phyloP scores from a whole-genome alignment of 2,329 filamentous ascomycete species.

The Paecilomyces variotii region DNA sequence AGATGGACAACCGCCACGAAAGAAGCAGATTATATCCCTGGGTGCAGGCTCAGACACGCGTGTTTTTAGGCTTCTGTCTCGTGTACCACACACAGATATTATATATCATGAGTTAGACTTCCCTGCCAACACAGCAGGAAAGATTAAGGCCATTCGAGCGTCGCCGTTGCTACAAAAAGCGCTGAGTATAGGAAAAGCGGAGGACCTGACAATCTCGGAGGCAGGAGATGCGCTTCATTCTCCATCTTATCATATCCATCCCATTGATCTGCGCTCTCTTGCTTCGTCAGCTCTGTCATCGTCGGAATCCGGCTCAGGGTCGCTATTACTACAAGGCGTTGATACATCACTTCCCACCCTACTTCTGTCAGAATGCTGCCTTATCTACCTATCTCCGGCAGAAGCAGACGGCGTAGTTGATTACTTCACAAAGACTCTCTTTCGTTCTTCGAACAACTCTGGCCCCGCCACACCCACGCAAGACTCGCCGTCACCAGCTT shows the following conservation, averaged over 20 bases:
- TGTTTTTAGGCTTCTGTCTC: constrained; percentile 63
- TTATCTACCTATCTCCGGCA: constrained; percentile 70
- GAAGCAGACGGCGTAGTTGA: constrained; percentile 57
- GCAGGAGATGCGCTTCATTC: constrained; percentile 39
- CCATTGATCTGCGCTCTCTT: constrained; percentile 62
- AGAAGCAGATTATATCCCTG: constrained; percentile 75
- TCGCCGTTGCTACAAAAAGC: constrained; percentile 22
- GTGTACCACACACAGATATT: constrained; percentile 38
- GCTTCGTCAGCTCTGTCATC: background rate
- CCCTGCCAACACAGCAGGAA: constrained; percentile 60
- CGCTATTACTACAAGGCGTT: constrained; percentile 37
- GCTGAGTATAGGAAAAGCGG: constrained; percentile 20
- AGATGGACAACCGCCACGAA: constrained; percentile 14
- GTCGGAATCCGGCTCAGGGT: constrained; percentile 17
- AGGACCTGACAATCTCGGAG: constrained; percentile 28
- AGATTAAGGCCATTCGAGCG: constrained; percentile 43
- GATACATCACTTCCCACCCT: constrained; percentile 63
- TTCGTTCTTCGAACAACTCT: constrained; percentile 26
- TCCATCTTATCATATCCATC: constrained; percentile 47
- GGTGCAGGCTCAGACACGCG: constrained; percentile 92
- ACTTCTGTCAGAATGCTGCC: constrained; percentile 87
- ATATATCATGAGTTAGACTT: constrained; percentile 94
- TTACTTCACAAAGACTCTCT: constrained; percentile 53
- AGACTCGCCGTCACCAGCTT: background rate
- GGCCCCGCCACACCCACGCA: constrained; percentile 6